Percentiles rank a stretch among this genome's conserved stretches.
phyloP scores from a whole-genome alignment of 495 filamentous ascomycete species.

The Neurospora sp. region DNA sequence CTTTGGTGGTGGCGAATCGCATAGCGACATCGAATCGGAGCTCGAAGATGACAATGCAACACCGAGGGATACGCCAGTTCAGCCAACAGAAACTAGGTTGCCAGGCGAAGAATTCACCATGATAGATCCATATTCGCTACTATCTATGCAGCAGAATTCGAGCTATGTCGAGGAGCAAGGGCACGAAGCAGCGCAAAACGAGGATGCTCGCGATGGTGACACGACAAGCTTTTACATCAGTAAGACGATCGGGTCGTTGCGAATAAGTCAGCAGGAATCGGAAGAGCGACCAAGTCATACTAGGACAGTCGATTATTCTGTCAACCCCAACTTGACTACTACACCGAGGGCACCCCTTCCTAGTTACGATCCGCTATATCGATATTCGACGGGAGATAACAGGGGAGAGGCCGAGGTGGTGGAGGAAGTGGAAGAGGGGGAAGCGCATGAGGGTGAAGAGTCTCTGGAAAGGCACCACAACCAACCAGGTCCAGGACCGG shows the following conservation, averaged over 20 bases:
- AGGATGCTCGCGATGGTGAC: conserved; percentile 35
- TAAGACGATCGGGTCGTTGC: conserved; percentile 26
- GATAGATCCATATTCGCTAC: conserved; percentile 36
- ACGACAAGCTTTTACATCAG: conserved; percentile 36
- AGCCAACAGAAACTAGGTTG: conserved; percentile 30
- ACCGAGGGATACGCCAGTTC: not conserved
- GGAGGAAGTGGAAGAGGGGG: not conserved
- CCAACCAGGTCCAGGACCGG: not conserved
- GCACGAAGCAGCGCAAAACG: conserved; percentile 18
- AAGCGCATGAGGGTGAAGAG: not conserved
- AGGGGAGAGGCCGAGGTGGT: not conserved
- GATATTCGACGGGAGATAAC: not conserved
- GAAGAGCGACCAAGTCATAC: not conserved
- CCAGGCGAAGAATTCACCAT: conserved; percentile 41
- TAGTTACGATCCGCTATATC: not conserved
- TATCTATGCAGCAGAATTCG: conserved; percentile 30
- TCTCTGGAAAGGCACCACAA: not conserved
- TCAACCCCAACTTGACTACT: not conserved
- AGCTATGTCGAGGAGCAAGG: conserved; percentile 22
- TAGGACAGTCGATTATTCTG: not conserved
- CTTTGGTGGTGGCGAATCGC: conserved; percentile 9
- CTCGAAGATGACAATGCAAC: conserved; percentile 1
- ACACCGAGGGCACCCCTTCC: not conserved
- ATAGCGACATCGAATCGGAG: conserved; percentile 16
- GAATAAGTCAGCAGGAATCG: not conserved